Evolutionary conservation across 805 yeast genomes (phyloP).

Genomic region (Debaryomyces hansenii): DNA sequence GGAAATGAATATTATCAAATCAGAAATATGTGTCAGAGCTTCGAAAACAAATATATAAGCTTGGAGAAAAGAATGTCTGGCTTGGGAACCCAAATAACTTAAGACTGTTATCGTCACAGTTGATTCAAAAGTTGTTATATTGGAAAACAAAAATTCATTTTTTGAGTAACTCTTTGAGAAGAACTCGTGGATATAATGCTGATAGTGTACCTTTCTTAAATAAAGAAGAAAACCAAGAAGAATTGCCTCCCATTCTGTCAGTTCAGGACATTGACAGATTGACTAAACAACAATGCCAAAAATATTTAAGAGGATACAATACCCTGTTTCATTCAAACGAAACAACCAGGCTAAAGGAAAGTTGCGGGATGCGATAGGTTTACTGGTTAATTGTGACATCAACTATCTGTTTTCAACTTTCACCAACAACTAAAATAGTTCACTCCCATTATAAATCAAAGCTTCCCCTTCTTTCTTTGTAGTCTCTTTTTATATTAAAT

Average conservation of each 20-base stretch:
- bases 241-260: background rate
- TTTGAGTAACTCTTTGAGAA: background rate
- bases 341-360: background rate
- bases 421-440: background rate
- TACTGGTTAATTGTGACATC: background rate
- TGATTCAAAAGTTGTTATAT: background rate
- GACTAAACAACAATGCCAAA: background rate
- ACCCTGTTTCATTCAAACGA: background rate
- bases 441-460: no score
- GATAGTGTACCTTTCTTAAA: slow-evolving; percentile 1
- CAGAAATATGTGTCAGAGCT: background rate
- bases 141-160: background rate
- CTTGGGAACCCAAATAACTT: no score
- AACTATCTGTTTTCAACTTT: background rate
- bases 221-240: background rate
- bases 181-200: background rate
- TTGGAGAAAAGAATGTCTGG: no score
- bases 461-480: no score
- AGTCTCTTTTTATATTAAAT: no score
- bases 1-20: background rate
- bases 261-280: slow-evolving; percentile 1
- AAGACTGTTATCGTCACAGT: background rate
- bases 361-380: background rate
- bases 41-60: no score
- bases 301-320: slow-evolving; percentile 1